Base-by-base conservation (phyloP, 805 yeast genomes). In the Wickerhamomyces sydowiorum region DNA sequence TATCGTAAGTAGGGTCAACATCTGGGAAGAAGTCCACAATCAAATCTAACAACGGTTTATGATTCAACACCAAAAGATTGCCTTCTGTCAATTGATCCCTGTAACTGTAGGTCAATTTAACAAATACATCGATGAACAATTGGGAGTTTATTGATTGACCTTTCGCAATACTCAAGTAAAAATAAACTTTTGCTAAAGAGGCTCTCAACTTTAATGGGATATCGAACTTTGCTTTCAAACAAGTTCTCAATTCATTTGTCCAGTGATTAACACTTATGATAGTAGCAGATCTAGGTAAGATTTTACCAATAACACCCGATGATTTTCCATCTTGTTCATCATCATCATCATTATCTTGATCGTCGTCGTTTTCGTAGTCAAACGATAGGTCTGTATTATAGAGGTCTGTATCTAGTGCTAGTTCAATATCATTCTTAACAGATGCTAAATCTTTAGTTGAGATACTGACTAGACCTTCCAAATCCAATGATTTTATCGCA, bases 241-340 rank as follows among this genome's bases (percentile, higher is more conserved):
- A 83, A 32, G 83, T 81, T 39, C 78, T 74, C 47, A 91, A 70
- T 59, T 89, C 97, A 41, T 83, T 80, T 0, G 96, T 83, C 96
- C 96, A 90, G 44, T 83, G 86, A 40, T 82, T 73, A 7, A 88
- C 82, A 36, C 81, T 74, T 7, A 85, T 79, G 7, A 86, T 82
- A 0, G 93, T 78, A 0, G 93, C 84, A 1, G 87, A 78, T 49
- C 75, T 72, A 2, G 84, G 78, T 1, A 81, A 71, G 9, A 78
- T 72, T 49, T 79, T 80, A 45, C 82, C 80, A 37, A 81, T 81
- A 18, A 64, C 58, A 39, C 69, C 63, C 36, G 69, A 49, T 6
- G 66, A 61, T 20, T 70, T 66, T 5, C 61, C 61, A 38, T 62
- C 64, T 18, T 62, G 66, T 23, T 57, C 65, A 29, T 61, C 68